Base-by-base conservation (phyloP, 768 basidiomycete genomes). In the Leccinellum luteum region DNA sequence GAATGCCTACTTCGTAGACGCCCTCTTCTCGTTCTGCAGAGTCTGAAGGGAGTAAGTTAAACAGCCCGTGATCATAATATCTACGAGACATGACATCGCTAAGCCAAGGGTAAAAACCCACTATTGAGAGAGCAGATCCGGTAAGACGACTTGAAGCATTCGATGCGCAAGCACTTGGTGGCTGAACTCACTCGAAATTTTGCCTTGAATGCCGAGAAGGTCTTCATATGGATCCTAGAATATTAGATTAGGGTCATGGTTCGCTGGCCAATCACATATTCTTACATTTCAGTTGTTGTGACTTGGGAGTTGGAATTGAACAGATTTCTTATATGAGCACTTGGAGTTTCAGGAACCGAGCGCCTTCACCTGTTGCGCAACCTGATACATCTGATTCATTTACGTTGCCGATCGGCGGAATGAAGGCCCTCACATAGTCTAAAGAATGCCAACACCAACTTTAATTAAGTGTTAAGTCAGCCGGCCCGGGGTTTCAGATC, bases 21-120 rank as follows among this genome's bases (percentile, higher is more conserved):
- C 70, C 56, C 74, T 80, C 30, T 74, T 74, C 19, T 75, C 79
- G 38, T 60, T 67, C 59, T 69, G 72, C 12, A 85, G 68, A 38
- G 58, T 67, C 55, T 69, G 71, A 2, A 85, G 67, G 8, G 79
- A 74, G 60, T 75, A 72, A 30, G 78, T 79, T 45, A 85, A 68
- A 45, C 73, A 74, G 3, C 63, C 70, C 6, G 81, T 80, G 49
- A 85, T 78, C 19, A 84, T 65, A 30, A 84, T 63, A 59, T 85
- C 83, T 14, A 84, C 68, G 6, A 74, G 65, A 5, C 78, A 78
- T 3, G 82, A 83, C 13, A 83, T 68, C 0, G 79, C 71, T 4
- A 85, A 72, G 9, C 82, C 83, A 1, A 75, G 69, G 3, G 82
- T 83, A 55, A 84, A 83, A 14, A 79, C 66, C 75, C 78, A 79